Base-by-base conservation (phyloP, 441 rosid genomes). In the Corymbia calophylla region DNA sequence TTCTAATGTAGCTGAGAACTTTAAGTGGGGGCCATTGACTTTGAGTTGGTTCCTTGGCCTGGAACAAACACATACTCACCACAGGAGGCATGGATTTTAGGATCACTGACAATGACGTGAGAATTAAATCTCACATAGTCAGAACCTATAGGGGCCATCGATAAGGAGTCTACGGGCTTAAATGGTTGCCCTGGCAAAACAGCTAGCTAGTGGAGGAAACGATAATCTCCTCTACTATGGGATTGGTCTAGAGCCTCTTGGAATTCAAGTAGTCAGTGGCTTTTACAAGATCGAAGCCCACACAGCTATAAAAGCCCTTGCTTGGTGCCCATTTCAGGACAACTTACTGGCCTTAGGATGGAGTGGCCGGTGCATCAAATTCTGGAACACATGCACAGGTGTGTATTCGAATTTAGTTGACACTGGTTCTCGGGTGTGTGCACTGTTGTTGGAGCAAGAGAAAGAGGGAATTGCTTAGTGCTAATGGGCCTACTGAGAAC, bases 291-390 rank as follows among this genome's bases (percentile, higher is more conserved):
- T 95, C 80, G 62, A 44, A 18, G 95, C 89, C 23, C 97, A 95
- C 91, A n/a, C 87, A 29, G 93, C 95, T 23, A 94, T 95, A 47
- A 95, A 94, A 92, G 96, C 96, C 89, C 95, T 95, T 53, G 95
- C 96, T 19, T 95, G 96, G 97, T 94, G 95, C 89, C 97, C 96
- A 18, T 91, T 93, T 88, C 95, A 94, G 88, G 86, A 88, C 31
- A 92, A 93, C 32, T 91, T 95, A n/a, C 95, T 95, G 66, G 97
- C 97, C 80, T 93, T 95, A 6, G 97, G 97, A 86, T 96, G 96
- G 19, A 96, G 97, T 53, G 97, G 95, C 88, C 93, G 94, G 21
- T 89, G 92, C 73, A 93, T 95, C 62, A 95, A 93, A 91, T 87
- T 93, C 88, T 95, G 95, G 96, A 93, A 94, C 62, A 88, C 87